phyloP scores from a whole-genome alignment of 2,329 filamentous ascomycete genomes.

The Aphanoascus verrucosus region DNA sequence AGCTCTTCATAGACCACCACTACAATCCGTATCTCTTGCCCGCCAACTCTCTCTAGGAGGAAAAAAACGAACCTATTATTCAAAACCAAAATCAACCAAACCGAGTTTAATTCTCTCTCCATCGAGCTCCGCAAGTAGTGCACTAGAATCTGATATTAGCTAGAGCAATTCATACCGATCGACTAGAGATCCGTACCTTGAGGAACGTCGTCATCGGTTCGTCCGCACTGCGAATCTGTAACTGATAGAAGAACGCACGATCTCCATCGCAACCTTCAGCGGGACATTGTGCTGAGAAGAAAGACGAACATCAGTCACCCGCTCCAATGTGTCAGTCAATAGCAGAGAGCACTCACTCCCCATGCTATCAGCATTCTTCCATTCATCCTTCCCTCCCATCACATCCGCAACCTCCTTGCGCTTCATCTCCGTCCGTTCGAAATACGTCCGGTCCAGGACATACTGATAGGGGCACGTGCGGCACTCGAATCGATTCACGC shows the following conservation, averaged over 20 bases:
- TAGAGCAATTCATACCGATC: not conserved
- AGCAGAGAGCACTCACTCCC: constrained; percentile 39
- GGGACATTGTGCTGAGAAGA: constrained; percentile 60
- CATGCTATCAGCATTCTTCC: constrained; percentile 83
- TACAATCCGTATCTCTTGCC: not conserved
- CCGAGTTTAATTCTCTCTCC: constrained; percentile 39
- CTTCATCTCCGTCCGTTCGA: constrained; percentile 68
- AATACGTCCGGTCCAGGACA: constrained; percentile 66
- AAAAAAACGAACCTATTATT: too few species aligned
- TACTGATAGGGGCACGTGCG: constrained; percentile 91
- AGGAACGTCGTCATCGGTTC: constrained; percentile 98
- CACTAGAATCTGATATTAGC: constrained; percentile 28
- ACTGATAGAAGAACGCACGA: constrained; percentile 87
- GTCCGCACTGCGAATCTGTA: constrained; percentile 95
- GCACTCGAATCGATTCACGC: constrained; percentile 78
- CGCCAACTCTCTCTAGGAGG: too few species aligned
- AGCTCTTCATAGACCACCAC: not conserved
- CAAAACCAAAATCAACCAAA: too few species aligned
- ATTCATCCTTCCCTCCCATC: constrained; percentile 75
- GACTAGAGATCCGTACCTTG: constrained; percentile 48
- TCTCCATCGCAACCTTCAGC: constrained; percentile 68
- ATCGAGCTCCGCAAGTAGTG: constrained; percentile 36
- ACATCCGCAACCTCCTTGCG: constrained; percentile 83
- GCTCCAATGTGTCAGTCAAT: too few species aligned
- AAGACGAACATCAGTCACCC: not conserved